A percentile compares a stretch with the other conserved stretches of the same genome.
Evolutionary conservation across 306 rosid species (phyloP).

Genomic region (Dryas alaskensis): DNA sequence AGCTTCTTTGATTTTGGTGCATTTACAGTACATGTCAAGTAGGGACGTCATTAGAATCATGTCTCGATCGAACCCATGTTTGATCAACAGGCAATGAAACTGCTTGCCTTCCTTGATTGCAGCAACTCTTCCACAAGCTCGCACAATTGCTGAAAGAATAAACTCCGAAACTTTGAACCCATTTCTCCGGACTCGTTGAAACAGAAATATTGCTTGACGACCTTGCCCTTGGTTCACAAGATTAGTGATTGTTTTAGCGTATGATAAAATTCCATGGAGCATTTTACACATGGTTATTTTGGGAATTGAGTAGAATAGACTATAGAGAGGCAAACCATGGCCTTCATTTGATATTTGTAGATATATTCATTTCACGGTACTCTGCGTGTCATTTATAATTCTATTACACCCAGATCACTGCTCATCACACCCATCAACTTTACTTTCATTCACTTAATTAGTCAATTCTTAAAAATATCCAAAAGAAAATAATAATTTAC

Average conservation of each 20-base stretch:
- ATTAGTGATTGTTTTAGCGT: slow-evolving; percentile 10
- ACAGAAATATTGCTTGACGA: slow-evolving; percentile 17
- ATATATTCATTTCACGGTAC: too few relatives aligned
- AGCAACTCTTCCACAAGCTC: slow-evolving; percentile 28
- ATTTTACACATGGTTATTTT: not conserved
- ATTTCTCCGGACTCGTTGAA: slow-evolving; percentile 17
- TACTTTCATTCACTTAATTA: too few relatives aligned
- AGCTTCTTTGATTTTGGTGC: slow-evolving; percentile 13
- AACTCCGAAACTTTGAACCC: slow-evolving; percentile 27
- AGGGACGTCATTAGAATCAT: slow-evolving; percentile 31
- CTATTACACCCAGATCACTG: too few relatives aligned
- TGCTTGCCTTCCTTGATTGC: slow-evolving; percentile 31
- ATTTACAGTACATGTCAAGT: slow-evolving; percentile 30
- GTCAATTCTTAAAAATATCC: too few relatives aligned
- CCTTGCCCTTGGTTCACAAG: slow-evolving; percentile 22
- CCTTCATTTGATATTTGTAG: not conserved
- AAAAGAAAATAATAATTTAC: too few relatives aligned
- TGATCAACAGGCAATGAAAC: slow-evolving; percentile 24
- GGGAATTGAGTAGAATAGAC: not conserved
- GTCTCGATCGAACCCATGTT: slow-evolving; percentile 23
- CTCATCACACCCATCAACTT: too few relatives aligned
- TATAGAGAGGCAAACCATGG: not conserved
- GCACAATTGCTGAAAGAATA: slow-evolving; percentile 29
- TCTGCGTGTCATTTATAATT: too few relatives aligned
- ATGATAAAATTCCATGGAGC: not conserved